Base-by-base conservation (phyloP, 805 yeast species). In the Candida ortonii region DNA sequence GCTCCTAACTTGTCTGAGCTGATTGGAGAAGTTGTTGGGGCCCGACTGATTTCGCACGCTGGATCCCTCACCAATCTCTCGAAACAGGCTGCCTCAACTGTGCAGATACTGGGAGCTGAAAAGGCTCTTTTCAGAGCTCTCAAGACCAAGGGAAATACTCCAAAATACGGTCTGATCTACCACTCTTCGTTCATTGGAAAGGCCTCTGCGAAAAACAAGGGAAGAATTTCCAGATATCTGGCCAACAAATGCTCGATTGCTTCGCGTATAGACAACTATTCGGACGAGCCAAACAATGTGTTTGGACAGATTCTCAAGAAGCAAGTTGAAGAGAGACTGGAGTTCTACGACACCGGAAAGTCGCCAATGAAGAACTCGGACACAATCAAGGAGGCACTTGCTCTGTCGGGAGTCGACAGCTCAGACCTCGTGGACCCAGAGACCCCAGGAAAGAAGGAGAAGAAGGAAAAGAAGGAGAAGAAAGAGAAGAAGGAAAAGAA, bases 191-290 rank as follows among this genome's bases (percentile, higher is more conserved):
- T 87, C 65, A 87, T 88, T 55, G 95, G 96, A 53, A 83, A 78
- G 65, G 98, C 98, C 41, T 72, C 88, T 45, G 81, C 94, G 49
- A 93, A 93, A 73, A 93, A 93, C 74, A 93, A 93, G 80, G 98
- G 98, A 67, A 84, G 97, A 76, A 93, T 93, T 52, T 90, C 98
- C 31, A 84, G 98, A 71, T 93, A 89, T 70, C 73, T 93, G 67
- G 98, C 98, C 49, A 93, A 93, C 83, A 93, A 93, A 70, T 90
- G 97, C 78, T 84, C 98, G 25, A 90, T 93, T 69, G 98, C 98
- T 41, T 87, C 96, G 33, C 87, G 98, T 77, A 90, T 93, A 57
- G 98, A 93, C 70, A 87, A 87, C 71, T 93, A 87, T 67, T 83
- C 96, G 38, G 98, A 93, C 62, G 85, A 82, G 62, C 97, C 98